Evolutionary conservation across 495 filamentous ascomycete species (phyloP).

Genomic region (Astrothelium macrocarpum): DNA sequence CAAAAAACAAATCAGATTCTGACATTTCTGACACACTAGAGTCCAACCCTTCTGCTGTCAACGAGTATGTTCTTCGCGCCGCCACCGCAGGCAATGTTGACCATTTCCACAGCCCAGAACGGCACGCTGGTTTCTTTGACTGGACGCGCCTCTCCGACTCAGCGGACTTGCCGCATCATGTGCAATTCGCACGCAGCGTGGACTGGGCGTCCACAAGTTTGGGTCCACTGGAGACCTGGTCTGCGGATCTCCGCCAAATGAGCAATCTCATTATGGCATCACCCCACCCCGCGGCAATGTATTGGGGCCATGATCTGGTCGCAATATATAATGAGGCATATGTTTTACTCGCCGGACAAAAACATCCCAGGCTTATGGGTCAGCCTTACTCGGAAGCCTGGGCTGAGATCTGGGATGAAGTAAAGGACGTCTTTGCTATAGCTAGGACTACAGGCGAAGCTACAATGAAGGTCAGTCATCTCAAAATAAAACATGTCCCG

Average conservation of each 20-base stretch:
- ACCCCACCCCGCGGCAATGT: slow-evolving; percentile 62
- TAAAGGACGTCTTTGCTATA: slow-evolving; percentile 49
- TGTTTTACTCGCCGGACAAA: slow-evolving; percentile 54
- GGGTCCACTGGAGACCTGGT: slow-evolving; percentile 58
- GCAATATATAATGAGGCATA: slow-evolving; percentile 71
- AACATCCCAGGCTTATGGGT: slow-evolving; percentile 62
- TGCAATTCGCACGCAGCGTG: slow-evolving; percentile 53
- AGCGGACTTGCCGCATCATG: slow-evolving; percentile 48
- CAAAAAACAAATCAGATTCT: slow-evolving; percentile 1
- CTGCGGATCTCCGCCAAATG: slow-evolving; percentile 52
- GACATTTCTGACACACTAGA: slow-evolving; percentile 9
- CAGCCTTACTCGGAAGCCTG: slow-evolving; percentile 52
- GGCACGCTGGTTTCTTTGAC: slow-evolving; percentile 44
- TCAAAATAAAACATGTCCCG: background rate
- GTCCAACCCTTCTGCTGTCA: slow-evolving; percentile 4
- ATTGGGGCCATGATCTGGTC: slow-evolving; percentile 56
- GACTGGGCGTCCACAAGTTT: slow-evolving; percentile 57
- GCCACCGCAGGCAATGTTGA: slow-evolving; percentile 30
- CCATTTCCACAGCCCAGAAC: slow-evolving; percentile 13
- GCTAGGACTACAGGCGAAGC: slow-evolving; percentile 53
- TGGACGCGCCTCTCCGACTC: slow-evolving; percentile 57
- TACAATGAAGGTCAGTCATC: slow-evolving; percentile 48
- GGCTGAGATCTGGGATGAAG: slow-evolving; percentile 56
- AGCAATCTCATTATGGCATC: slow-evolving; percentile 59
- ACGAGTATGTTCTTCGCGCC: slow-evolving; percentile 28